Percentiles rank a stretch among this genome's conserved stretches.
Conservation (phyloP, 1,139 yeast genomes). For the Taiozyma sp. region DNA sequence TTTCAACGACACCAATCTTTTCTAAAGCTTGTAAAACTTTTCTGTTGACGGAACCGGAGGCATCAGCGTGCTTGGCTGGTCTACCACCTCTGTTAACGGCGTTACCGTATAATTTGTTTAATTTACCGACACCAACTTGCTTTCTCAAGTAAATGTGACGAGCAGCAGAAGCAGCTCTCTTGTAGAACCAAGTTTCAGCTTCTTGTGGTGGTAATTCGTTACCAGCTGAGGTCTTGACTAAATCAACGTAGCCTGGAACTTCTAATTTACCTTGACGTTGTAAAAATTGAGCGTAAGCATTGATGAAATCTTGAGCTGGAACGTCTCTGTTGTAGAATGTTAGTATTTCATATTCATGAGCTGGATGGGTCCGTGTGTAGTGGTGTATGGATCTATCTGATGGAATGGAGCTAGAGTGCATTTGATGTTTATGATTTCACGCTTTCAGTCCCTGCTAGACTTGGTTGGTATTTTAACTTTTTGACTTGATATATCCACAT, state of each 20-base stretch:
- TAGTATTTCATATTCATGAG: constrained; percentile 14
- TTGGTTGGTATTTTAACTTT: neutral
- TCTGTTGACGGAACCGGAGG: constrained; percentile 99
- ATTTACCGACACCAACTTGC: constrained; percentile 98
- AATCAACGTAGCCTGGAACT: constrained; percentile 99
- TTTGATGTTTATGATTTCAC: neutral
- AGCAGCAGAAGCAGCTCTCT: constrained; percentile 99
- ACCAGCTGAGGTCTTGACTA: constrained; percentile 99
- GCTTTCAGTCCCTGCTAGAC: neutral
- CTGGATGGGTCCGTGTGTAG: neutral
- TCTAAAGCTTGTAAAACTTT: constrained; percentile 96
- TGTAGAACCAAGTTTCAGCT: constrained; percentile 99
- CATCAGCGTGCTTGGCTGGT: constrained; percentile 98
- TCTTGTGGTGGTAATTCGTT: constrained; percentile 99
- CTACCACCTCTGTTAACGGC: constrained; percentile 99
- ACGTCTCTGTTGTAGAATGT: constrained; percentile 70
- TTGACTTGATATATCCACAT: neutral
- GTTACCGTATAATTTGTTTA: constrained; percentile 99
- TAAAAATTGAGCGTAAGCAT: constrained; percentile 99
- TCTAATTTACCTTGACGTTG: constrained; percentile 99
- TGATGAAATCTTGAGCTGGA: constrained; percentile 99
- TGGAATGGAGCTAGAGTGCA: neutral
- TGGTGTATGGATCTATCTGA: neutral
- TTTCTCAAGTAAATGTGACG: constrained; percentile 99
- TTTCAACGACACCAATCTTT: constrained; percentile 96